Evolutionary conservation across 805 yeast genomes (phyloP), one percentile per base, ranked within the genome.

Genomic region (Kluyveromyces aestuarii): DNA sequence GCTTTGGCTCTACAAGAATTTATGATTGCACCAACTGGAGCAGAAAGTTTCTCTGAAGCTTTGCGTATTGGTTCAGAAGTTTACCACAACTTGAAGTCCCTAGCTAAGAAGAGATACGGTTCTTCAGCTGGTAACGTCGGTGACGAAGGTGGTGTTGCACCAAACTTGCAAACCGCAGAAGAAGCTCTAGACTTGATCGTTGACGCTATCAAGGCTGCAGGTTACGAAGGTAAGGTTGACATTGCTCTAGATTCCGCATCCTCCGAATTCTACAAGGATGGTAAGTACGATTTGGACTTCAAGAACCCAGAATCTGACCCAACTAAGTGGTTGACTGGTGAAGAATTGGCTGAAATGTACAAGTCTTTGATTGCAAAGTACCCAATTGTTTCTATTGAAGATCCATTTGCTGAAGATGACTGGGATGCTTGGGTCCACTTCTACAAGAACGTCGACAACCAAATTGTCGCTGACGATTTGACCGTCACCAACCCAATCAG

Each of bases 81-180:
- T 63, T 91, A 91, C 93, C 98, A 91, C 83, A 78, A 80, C 76
- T 82, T 91, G 74, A 93, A 93, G 81, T 74, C 90, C 58, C 76
- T 86, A 66, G 84, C 98, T 73, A 87, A 87, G 82, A 84, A 87
- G 83, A 79, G 76, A 72, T 93, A 91, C 84, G 99, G 99, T 71
- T 84, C 87, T 69, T 84, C 95, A 56, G 99, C 99, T 67, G 98
- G 96, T 77, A 91, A 91, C 79, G 99, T 91, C 71, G 99, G 99
- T 82, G 99, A 91, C 75, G 99, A 91, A 81, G 99, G 99, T 85
- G 99, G 99, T 83, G 96, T 91, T 79, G 99, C 99, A 66, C 99
- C 99, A 74, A 87, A 89, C 74, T 83, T 93, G 61, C 80, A 84
- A 60, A 81, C 96, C 63, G 91, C 99, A 70, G 87, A 81, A 74